Evolutionary conservation across 139 green algal species (phyloP), one percentile per base, ranked within the genome.

Genomic region (Spirogloea muscicola): DNA sequence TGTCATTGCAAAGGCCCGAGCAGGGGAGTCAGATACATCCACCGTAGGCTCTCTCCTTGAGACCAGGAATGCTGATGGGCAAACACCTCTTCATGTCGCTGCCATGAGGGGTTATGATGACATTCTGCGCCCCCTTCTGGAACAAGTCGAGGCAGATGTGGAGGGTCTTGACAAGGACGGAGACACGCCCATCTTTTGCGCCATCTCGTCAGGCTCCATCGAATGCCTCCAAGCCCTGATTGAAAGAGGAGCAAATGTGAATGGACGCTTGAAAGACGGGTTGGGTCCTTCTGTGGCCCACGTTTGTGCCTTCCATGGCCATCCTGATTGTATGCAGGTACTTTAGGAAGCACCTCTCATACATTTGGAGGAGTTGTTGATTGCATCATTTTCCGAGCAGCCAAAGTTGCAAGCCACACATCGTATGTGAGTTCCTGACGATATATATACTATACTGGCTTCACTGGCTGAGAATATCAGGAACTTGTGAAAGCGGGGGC

Each of bases 241-340:
- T 43, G 42, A 70, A 7, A 43, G 7, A 55, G 60, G 60, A 9
- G 60, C 60, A 43, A 60, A 70, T 60, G 60, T 70, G 6, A 70
- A 70, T 70, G 60, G 31, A 7, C 60, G 60, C 5, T 7, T 70
- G 9, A 70, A 70, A 7, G 60, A 70, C 42, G 60, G 60, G 6
- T 60, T 70, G 37, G 60, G 60, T 7, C 60, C 60, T 57, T 67
- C 60, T 38, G 60, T 70, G 18, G 60, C 60, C 5, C 38, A 67
- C 42, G 60, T 70, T 9, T 70, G 60, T 60, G 60, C 60, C 37
- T 64, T 43, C 42, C 42, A 70, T 70, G 60, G 60, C 6, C 60
- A 70, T 70, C 60, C 60, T 5, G 60, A 70, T 33, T 70, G 60
- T 67, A 70, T 70, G 60, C 60, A 60, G 60, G 60, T 70, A 7